Conservation (phyloP, 1,284 basidiomycete genomes). For the Cryptococcus deneoformans region DNA sequence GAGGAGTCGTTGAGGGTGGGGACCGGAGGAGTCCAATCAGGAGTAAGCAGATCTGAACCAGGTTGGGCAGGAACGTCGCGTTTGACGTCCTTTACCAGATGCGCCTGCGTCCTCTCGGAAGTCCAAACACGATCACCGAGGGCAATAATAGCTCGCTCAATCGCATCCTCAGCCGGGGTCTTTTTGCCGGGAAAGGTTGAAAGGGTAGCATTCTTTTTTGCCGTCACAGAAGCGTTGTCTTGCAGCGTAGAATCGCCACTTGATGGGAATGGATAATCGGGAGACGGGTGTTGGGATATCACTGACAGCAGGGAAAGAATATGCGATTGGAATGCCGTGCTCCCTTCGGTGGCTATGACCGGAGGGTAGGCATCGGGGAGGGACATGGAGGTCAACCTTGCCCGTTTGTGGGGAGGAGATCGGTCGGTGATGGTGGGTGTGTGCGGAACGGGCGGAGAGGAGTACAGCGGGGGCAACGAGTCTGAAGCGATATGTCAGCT, state of each 20-base stretch:
- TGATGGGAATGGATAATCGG: constrained; percentile 35
- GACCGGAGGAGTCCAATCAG: constrained; percentile 20
- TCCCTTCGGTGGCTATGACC: constrained; percentile 16
- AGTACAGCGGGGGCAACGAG: too few species aligned
- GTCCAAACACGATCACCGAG: constrained; percentile 33
- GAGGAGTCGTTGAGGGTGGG: neutral
- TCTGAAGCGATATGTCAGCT: too few species aligned
- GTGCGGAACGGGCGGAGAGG: too few species aligned
- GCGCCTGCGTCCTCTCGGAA: constrained; percentile 16
- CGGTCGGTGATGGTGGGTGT: constrained; percentile 4
- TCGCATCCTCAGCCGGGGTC: constrained; percentile 36
- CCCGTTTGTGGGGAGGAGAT: constrained; percentile 3
- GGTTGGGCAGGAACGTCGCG: neutral
- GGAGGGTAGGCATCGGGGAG: constrained; percentile 12
- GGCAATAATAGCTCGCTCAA: constrained; percentile 37
- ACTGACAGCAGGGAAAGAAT: constrained; percentile 33
- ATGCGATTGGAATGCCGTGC: constrained; percentile 35
- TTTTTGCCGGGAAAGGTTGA: constrained; percentile 23
- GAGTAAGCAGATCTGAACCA: constrained; percentile 20
- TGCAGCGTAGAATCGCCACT: constrained; percentile 1
- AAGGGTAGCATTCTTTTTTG: constrained; percentile 1
- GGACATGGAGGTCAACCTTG: constrained; percentile 9
- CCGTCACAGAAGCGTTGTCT: neutral
- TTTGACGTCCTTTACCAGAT: constrained; percentile 2
- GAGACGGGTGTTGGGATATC: constrained; percentile 36